A percentile compares a stretch with the other conserved stretches of the same genome.
phyloP scores from a whole-genome alignment of 1,284 basidiomycete genomes.

The Leccinum holopus region DNA sequence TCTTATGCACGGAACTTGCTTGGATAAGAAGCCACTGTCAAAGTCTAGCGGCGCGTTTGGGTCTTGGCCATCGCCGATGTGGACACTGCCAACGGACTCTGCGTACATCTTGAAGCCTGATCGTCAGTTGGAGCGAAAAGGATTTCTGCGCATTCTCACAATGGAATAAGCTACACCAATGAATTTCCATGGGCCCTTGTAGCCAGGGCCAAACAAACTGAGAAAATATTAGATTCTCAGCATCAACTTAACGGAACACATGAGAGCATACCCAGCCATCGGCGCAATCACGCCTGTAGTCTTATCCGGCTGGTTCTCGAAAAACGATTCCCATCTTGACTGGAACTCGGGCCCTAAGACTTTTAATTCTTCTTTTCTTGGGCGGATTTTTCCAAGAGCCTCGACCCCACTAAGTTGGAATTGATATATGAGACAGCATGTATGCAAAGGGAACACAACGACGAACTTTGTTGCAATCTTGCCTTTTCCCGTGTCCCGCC shows the following conservation, averaged over 20 bases:
- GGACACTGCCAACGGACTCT: constrained; percentile 25
- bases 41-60: constrained; percentile 21
- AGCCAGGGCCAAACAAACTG: background rate
- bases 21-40: constrained; percentile 11
- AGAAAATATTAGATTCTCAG: background rate
- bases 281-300: background rate
- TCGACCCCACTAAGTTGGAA: constrained; percentile 10
- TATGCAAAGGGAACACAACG: constrained; percentile 10
- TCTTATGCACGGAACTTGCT: background rate
- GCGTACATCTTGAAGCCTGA: constrained; percentile 21
- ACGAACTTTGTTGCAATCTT: constrained; percentile 11
- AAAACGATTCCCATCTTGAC: constrained; percentile 15
- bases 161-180: background rate
- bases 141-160: background rate
- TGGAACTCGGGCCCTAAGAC: constrained; percentile 6
- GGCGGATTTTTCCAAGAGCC: constrained; percentile 12
- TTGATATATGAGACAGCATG: background rate
- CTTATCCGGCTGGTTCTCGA: constrained; percentile 6
- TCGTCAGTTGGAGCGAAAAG: background rate
- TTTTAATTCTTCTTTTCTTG: constrained; percentile 6
- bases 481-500: constrained; percentile 4
- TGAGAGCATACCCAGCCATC: constrained; percentile 4
- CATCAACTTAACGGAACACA: background rate
- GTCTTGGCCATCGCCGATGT: constrained; percentile 23
- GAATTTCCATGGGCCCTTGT: constrained; percentile 8